Conservation (phyloP, 2,329 filamentous ascomycete genomes). For the Stachybotrys echinatus region DNA sequence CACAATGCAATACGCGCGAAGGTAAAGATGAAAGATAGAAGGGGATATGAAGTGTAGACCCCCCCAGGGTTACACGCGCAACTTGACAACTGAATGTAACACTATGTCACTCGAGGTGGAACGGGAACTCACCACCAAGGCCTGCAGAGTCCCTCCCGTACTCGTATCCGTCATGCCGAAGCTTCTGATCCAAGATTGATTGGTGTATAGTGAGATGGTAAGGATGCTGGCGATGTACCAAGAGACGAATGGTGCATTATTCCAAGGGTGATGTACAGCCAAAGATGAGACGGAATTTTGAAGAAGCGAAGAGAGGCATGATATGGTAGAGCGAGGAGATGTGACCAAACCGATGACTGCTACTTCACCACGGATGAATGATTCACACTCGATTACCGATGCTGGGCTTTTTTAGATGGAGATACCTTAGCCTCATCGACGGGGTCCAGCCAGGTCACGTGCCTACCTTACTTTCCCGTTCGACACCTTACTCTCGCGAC, state of each 20-base stretch:
- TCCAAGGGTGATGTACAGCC: background rate
- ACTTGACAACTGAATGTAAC: background rate
- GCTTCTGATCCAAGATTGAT: background rate
- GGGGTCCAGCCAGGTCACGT: background rate
- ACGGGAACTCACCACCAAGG: background rate
- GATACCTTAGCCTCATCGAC: background rate
- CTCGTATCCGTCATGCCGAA: background rate
- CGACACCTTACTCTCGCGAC: too few species aligned
- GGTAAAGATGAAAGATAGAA: too few species aligned
- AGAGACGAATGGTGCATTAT: background rate
- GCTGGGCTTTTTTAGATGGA: background rate
- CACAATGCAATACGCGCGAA: too few species aligned
- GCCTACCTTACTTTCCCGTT: too few species aligned
- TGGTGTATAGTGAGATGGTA: background rate
- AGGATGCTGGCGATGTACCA: background rate
- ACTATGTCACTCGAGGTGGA: background rate
- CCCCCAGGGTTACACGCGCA: too few species aligned
- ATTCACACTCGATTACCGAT: background rate
- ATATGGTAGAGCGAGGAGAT: background rate
- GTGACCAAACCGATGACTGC: too few species aligned
- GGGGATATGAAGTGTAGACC: too few species aligned
- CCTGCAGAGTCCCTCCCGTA: background rate
- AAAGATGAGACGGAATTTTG: background rate
- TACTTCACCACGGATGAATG: too few species aligned
- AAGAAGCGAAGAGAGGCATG: background rate